Evolutionary conservation across 2,329 filamentous ascomycete species (phyloP), one percentile per base, ranked within the genome.

Genomic region (Talaromyces funiculosus): DNA sequence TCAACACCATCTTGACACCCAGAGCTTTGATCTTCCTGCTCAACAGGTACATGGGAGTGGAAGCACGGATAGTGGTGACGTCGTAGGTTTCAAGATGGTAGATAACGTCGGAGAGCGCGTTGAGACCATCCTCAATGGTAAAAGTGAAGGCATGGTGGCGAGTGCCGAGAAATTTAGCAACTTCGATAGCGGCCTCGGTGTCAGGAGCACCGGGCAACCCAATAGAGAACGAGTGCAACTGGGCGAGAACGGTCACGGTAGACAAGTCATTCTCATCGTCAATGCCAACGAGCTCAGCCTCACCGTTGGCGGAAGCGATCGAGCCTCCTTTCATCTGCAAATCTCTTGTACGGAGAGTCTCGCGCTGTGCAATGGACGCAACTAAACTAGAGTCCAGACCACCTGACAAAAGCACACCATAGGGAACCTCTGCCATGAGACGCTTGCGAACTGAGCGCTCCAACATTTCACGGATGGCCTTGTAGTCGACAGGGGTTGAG

Each of bases 1-100:
- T 95, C 64, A 99, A 84, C 61, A 99, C 94, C 94, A 99, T 99
- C 86, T 99, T 99, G 73, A 99, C 90, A 65, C 94, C 94, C 87
- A 97, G 93, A 37, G 92, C 94, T 84, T 99, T 99, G 83, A 99
- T 99, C 83, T 99, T 99, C 75, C 95, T 88, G 64, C 91, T 94
- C 53, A 99, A 84, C 65, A 99, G 82, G 80, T 97, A 99, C 94
- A 99, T 99, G 66, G 94, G 94, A 10, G 94, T 99, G 10, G 93
- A 97, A 59, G 94, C 94, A 73, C 94, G 92, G 73, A 99, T 97
- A 3, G 94, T 99, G 57, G 94, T 99, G 26, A 99, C 94, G 75
- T 99, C 94, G 79, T 94, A 99, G 14, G 91, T 91, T 81, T 99
- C 94, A 63, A 99, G 86, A 79, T 99, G 94, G 81, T 89, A 97